phyloP scores from a whole-genome alignment of 2,329 filamentous ascomycete species.

The Boeremia lycopersici region DNA sequence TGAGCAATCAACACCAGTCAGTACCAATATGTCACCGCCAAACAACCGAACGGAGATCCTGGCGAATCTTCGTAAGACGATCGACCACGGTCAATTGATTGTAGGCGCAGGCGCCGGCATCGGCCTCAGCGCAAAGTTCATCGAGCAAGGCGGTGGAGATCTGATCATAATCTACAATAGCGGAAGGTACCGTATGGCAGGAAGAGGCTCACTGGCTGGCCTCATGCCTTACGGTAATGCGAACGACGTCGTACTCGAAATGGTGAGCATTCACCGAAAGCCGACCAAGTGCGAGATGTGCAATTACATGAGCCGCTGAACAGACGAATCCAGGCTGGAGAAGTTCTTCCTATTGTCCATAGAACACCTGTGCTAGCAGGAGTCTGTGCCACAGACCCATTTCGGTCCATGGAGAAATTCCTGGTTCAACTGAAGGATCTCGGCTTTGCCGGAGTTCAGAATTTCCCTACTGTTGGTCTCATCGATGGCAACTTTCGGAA shows the following conservation, averaged over 20 bases:
- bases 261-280: conserved; percentile 52
- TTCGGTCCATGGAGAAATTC: conserved; percentile 66
- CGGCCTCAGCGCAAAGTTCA: conserved; percentile 72
- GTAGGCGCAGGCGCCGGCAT: conserved; percentile 74
- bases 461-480: conserved; percentile 74
- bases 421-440: conserved; percentile 64
- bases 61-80: conserved; percentile 56
- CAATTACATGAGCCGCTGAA: background rate
- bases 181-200: conserved; percentile 75
- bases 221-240: conserved; percentile 75
- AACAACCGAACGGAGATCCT: conserved; percentile 64
- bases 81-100: conserved; percentile 63
- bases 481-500: conserved; percentile 71
- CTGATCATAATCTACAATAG: conserved; percentile 76
- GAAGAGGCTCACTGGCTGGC: conserved; percentile 70
- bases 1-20: background rate
- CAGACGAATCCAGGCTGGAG: conserved; percentile 56
- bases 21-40: conserved; percentile 59
- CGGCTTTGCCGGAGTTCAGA: conserved; percentile 73
- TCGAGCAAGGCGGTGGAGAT: conserved; percentile 71
- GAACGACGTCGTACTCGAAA: conserved; percentile 71
- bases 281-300: no score
- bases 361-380: conserved; percentile 71
- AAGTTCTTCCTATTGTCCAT: conserved; percentile 69
- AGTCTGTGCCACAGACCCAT: conserved; percentile 73